Evolutionary conservation across 2,329 filamentous ascomycete species (phyloP), one percentile per base, ranked within the genome.

Genomic region (Fonsecaea monophora): DNA sequence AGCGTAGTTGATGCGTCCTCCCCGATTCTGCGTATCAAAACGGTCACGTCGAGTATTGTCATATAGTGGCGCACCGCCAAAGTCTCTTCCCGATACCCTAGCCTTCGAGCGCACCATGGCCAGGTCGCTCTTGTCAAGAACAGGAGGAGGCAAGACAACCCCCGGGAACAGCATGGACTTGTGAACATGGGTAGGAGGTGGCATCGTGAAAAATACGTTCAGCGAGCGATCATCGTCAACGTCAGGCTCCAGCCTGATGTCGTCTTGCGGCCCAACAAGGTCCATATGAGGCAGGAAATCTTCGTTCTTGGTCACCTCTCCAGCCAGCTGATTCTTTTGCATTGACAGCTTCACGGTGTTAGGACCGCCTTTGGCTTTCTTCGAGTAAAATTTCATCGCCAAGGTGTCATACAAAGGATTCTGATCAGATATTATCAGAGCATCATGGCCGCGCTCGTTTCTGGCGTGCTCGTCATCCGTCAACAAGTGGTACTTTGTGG

Each of bases 131-230:
- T 87, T 85, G 65, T 91, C 90, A 0, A 99, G 86, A 9, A 88
- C 90, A 1, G 92, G 87, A 1, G 85, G 80, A 4, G 91, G 87
- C 64, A 94, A 84, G 73, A 90, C 88, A 45, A 94, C 89, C 12
- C 95, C 95, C 2, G 92, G 89, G 40, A 99, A 84, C 13, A 99
- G 85, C 91, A 97, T 96, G 5, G 94, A 97, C 77, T 97, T 97
- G 80, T 99, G 95, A 4, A 87, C 82, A 73, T 92, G 86, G 9
- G 83, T 83, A 18, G 87, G 87, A 48, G 85, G 83, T 0, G 94
- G 94, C 80, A 97, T 90, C 53, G 92, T 88, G 76, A 96, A 99
- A 74, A 91, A 83, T 10, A 98, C 93, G 75, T 91, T 96, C 71
- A 98, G 87, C 35, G 92, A 95, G 66, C 90, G 88, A 78, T 99